Percentiles rank a stretch among this genome's conserved stretches.
Conservation (phyloP, 1,284 basidiomycete species). For the Heterobasidion irregulare region DNA sequence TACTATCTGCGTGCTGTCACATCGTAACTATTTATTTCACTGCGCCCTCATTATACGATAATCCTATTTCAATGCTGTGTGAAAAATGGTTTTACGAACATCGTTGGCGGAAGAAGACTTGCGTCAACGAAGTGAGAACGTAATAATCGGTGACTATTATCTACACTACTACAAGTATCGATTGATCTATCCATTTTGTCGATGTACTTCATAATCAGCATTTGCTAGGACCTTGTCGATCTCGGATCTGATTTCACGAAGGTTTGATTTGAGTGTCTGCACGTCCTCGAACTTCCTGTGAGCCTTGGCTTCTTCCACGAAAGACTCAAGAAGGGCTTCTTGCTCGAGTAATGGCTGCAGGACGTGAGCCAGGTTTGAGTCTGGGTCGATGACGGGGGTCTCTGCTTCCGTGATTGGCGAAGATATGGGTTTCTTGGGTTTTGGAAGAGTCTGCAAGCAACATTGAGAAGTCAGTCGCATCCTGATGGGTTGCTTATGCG, state of each 20-base stretch:
- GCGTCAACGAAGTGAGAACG: too few species aligned
- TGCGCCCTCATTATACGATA: neutral
- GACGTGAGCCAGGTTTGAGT: slow-evolving; percentile 59
- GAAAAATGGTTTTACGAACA: neutral
- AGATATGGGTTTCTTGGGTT: slow-evolving; percentile 26
- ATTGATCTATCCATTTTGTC: neutral
- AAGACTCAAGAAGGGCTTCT: slow-evolving; percentile 79
- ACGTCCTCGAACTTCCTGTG: slow-evolving; percentile 88
- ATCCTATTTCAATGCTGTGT: neutral
- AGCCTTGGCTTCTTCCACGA: slow-evolving; percentile 74
- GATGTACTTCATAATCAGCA: slow-evolving; percentile 11
- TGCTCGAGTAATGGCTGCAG: slow-evolving; percentile 87
- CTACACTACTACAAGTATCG: too few species aligned
- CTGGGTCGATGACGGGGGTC: slow-evolving; percentile 41
- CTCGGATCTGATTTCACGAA: slow-evolving; percentile 74
- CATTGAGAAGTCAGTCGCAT: slow-evolving; percentile 3
- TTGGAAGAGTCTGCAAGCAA: slow-evolving; percentile 49
- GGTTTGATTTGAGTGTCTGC: slow-evolving; percentile 64
- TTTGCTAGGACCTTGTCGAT: slow-evolving; percentile 60
- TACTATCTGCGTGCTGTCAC: neutral
- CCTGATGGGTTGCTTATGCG: neutral
- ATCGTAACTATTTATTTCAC: neutral
- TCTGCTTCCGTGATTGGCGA: slow-evolving; percentile 15
- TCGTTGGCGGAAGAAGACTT: too few species aligned
- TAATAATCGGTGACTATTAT: too few species aligned